phyloP scores from a whole-genome alignment of 1,139 yeast genomes.

The Taphrina deformans region DNA sequence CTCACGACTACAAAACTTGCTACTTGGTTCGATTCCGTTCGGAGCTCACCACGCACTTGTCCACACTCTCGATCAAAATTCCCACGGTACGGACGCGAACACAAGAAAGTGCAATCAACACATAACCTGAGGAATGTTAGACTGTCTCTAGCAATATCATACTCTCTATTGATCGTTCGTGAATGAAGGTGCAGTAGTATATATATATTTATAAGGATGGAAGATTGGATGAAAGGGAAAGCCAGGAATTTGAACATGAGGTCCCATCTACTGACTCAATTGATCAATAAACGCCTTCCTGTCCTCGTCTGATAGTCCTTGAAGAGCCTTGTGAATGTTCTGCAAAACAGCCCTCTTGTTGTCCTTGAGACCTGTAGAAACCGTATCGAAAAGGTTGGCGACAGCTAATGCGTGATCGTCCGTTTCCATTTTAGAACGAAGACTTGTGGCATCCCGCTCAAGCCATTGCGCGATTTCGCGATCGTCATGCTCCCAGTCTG shows the following conservation, averaged over 20 bases:
- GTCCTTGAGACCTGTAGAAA: conserved; percentile 21
- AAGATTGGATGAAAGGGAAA: too few species aligned
- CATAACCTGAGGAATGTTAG: too few species aligned
- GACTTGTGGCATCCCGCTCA: conserved; percentile 32
- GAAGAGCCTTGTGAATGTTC: conserved; percentile 28
- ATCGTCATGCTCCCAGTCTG: conserved; percentile 35
- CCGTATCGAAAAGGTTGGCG: conserved; percentile 23
- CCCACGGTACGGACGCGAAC: background rate
- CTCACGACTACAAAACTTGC: background rate
- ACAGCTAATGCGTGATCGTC: conserved; percentile 37
- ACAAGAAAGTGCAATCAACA: background rate
- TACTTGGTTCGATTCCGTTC: background rate
- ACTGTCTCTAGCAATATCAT: too few species aligned
- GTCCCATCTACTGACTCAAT: conserved; percentile 3
- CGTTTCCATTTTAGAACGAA: conserved; percentile 35
- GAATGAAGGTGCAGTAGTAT: too few species aligned
- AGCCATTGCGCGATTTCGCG: conserved; percentile 35
- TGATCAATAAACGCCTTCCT: conserved; percentile 18
- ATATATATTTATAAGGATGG: background rate
- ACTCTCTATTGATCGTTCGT: background rate
- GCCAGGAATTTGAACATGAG: too few species aligned
- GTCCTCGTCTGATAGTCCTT: conserved; percentile 32
- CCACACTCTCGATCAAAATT: background rate
- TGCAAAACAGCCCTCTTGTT: conserved; percentile 22
- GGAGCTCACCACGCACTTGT: background rate